These are phyloP conservation scores for Ceriops zippeliana DNA, from an alignment of 345 rosid species.

Conservation along the genomic window DNA sequence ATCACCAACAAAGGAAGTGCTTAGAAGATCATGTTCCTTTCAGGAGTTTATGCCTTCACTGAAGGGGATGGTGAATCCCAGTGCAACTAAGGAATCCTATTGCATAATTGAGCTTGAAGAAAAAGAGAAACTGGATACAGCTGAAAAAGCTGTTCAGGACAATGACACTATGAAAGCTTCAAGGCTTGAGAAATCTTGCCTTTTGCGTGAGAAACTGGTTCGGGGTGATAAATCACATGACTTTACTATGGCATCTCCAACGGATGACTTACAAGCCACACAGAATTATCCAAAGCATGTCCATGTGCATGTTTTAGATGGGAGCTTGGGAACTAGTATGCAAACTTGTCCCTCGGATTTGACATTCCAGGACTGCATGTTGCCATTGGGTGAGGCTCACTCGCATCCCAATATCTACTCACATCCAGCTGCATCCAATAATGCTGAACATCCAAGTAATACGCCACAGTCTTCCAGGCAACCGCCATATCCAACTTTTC, in stretches of 20 bases:
- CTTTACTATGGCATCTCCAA: constrained; percentile 22
- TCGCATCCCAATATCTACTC: constrained; percentile 35
- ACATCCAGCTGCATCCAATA: constrained; percentile 53
- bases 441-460: constrained; percentile 44
- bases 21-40: constrained; percentile 44
- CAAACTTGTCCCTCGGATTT: constrained; percentile 42
- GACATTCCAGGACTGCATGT: constrained; percentile 43
- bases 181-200: constrained; percentile 37
- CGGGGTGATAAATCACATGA: constrained; percentile 35
- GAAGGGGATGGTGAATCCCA: constrained; percentile 42
- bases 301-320: constrained; percentile 56
- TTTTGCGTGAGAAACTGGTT: constrained; percentile 31
- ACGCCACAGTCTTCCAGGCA: constrained; percentile 33
- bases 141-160: constrained; percentile 44
- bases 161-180: constrained; percentile 47
- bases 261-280: constrained; percentile 47
- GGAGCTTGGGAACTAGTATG: constrained; percentile 41
- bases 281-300: constrained; percentile 72
- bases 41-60: constrained; percentile 51
- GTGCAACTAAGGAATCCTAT: constrained; percentile 24
- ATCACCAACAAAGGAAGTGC: constrained; percentile 33
- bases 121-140: constrained; percentile 34
- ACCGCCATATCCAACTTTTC: constrained; percentile 54
- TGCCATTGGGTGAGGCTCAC: constrained; percentile 44
- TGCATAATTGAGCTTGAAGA: constrained; percentile 29